Evolutionary conservation across 129 eudicot species (phyloP).

Genomic region (Helianthus annuus): DNA sequence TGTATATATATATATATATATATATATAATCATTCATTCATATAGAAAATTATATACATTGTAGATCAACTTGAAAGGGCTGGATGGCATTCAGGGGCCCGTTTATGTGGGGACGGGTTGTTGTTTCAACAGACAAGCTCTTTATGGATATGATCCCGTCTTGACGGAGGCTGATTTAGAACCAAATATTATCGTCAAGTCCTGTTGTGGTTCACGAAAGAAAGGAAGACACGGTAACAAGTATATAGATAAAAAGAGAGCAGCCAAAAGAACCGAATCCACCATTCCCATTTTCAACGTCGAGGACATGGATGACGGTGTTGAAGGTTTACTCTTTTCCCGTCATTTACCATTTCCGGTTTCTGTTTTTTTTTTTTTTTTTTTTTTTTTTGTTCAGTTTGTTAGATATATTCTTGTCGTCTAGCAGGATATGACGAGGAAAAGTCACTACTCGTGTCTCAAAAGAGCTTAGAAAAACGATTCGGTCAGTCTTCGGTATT

Average conservation of each 20-base stretch:
- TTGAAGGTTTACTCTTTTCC: conserved; percentile 37
- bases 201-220: conserved; percentile 57
- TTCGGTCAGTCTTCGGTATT: conserved; percentile 62
- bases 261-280: conserved; percentile 44
- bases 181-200: conserved; percentile 41
- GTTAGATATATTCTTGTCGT: background rate
- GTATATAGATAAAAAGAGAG: conserved; percentile 41
- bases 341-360: background rate
- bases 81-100: conserved; percentile 66
- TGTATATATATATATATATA: background rate
- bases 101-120: conserved; percentile 73
- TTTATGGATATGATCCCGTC: conserved; percentile 62
- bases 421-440: conserved; percentile 54
- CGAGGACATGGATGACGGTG: conserved; percentile 48
- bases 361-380: background rate
- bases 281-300: conserved; percentile 42
- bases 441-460: conserved; percentile 53
- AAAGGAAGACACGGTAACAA: conserved; percentile 43
- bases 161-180: conserved; percentile 42
- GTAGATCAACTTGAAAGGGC: conserved; percentile 69
- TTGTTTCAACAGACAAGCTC: conserved; percentile 63
- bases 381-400: background rate
- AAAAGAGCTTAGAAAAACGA: conserved; percentile 56
- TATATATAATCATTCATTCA: background rate
- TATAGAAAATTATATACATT: conserved; percentile 2